Evolutionary conservation across 1,284 basidiomycete genomes (phyloP), one percentile per base, ranked within the genome.

Genomic region (Waitea zeae): DNA sequence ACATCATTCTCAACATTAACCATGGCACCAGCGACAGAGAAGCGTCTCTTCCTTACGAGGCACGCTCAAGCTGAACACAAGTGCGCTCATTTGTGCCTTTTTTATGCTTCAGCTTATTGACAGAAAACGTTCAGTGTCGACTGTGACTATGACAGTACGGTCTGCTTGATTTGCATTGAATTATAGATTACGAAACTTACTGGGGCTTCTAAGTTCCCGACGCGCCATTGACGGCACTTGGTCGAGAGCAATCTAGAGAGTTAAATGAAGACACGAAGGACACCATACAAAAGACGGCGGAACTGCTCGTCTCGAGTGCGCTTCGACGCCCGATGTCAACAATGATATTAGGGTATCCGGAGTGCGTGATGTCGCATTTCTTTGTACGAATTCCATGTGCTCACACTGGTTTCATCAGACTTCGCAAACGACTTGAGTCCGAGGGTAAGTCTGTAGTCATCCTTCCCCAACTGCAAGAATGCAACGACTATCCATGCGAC

Each of bases 251-350:
- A 42, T 45, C 53, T 27, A 50, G 43, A 17, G 47, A 50, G 7
- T 44, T 48, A 35, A 38, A 46, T 35, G 42, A 29, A 39, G 52
- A 37, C 35, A 57, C 42, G 24, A 45, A 38, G 51, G 51, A 40
- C 46, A 53, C 35, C 48, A 44, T 53, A 28, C 53, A 54, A 38
- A 36, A 46, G 35, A 41, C 45, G 3, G 51, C 49, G 1, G 48
- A 53, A 14, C 49, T 54, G n/a, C 43, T 54, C 30, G 50, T 53
- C 17, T 45, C 49, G 14, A 53, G 51, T 38, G 46, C 41, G 20
- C 42, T 54, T 39, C 46, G 49, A 20, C 49, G 53, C 22, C 50
- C 53, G n/a, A 39, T 54, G 38, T 48, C 48, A n/a, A 54, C 53
- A 12, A 48, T 46, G 30, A 34, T 53, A 30, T 42, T 52, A 36